Evolutionary conservation across 345 rosid genomes (phyloP), one percentile per base, ranked within the genome.

Genomic region (Orychophragmus violaceus): DNA sequence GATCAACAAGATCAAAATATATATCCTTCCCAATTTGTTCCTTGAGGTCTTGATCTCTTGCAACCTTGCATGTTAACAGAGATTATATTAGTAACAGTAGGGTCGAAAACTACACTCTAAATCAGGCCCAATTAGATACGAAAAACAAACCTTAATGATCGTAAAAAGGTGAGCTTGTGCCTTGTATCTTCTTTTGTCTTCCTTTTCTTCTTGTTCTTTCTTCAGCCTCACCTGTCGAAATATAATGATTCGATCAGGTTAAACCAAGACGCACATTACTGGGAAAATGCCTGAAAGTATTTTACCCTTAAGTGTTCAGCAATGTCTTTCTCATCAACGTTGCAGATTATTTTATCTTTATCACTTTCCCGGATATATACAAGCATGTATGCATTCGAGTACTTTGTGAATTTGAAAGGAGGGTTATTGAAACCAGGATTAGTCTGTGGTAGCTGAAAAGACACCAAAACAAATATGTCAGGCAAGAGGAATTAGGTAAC

Each of bases 361-460:
- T 91, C 99, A 62, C 87, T 88, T 66, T 94, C 97, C 58, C 99
- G 95, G 62, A 94, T 86, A 65, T 94, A 94, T 62, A 94, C 99
- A 78, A 94, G 93, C 99, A 94, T 94, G 80, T 94, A 94, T 17
- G 99, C 99, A 78, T 94, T 94, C 39, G 97, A 90, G 71, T 88
- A 84, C 74, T 94, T 90, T 44, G 97, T 88, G 79, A 87, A 90
- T 66, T 94, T 88, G 66, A 91, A 88, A 49, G 93, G 93, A 63
- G 89, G 81, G 76, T 84, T 90, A 78, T 90, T 90, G 77, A 94
- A 94, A 67, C 96, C 99, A 24, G 95, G 96, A 81, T 88, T 94
- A 37, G 87, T 84, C 77, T 87, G 96, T 2, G 87, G 97, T 59
- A 94, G 78, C 96, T 94, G 88, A 24, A 44, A 61, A 69, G 59